Evolutionary conservation across 129 eudicot species (phyloP).

Genomic region (Lonicera japonica): DNA sequence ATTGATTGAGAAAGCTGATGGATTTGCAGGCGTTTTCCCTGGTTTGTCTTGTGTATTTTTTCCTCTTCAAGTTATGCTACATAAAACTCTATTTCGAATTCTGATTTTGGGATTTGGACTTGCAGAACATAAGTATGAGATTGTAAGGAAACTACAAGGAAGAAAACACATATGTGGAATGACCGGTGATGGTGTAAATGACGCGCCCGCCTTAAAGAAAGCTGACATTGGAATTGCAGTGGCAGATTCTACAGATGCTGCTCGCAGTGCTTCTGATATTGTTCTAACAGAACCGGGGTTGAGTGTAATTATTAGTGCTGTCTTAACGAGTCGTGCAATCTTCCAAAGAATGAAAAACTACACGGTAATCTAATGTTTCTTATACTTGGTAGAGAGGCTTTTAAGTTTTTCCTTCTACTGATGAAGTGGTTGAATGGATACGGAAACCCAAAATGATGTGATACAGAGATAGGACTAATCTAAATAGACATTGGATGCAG

Average conservation of each 20-base stretch:
- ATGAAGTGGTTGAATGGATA: too few species aligned
- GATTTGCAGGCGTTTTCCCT: conserved; percentile 53
- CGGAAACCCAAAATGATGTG: too few species aligned
- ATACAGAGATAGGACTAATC: too few species aligned
- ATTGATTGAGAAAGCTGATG: conserved; percentile 47
- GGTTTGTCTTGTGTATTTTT: conserved; percentile 12
- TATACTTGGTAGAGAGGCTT: not conserved
- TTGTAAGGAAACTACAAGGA: conserved; percentile 35
- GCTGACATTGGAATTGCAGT: conserved; percentile 49
- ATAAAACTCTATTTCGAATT: too few species aligned
- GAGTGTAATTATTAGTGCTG: conserved; percentile 48
- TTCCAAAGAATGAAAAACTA: conserved; percentile 49
- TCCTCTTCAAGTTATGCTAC: too few species aligned
- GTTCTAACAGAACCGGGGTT: conserved; percentile 49
- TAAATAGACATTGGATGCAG: too few species aligned
- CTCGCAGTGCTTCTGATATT: conserved; percentile 46
- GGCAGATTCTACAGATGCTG: conserved; percentile 43
- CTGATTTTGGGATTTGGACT: too few species aligned
- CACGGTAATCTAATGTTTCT: conserved; percentile 23
- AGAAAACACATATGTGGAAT: conserved; percentile 42
- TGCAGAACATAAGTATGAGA: conserved; percentile 41
- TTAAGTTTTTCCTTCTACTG: too few species aligned
- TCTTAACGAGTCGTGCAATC: conserved; percentile 43
- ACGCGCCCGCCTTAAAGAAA: conserved; percentile 39
- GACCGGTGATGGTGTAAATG: conserved; percentile 56